A percentile compares a stretch with the other conserved stretches of the same genome.
Evolutionary conservation across 352 stramenopile species (phyloP).

Genomic region (Pythium aquatile): DNA sequence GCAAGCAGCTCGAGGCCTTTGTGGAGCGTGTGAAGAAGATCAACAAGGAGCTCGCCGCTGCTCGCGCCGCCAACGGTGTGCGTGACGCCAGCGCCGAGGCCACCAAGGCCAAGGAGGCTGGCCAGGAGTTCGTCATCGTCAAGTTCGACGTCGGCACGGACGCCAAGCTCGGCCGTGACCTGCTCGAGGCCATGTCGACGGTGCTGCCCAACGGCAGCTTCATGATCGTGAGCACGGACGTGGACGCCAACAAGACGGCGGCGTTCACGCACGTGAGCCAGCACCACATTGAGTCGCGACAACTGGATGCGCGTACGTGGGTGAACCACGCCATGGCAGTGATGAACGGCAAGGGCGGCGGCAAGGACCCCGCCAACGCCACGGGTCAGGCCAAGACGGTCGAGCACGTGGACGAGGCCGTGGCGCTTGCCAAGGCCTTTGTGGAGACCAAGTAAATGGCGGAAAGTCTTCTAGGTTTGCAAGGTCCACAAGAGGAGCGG

Average conservation of each 20-base stretch:
- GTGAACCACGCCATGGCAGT: slow-evolving; percentile 88
- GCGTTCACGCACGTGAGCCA: slow-evolving; percentile 92
- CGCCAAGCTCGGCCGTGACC: slow-evolving; percentile 93
- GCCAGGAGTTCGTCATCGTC: slow-evolving; percentile 79
- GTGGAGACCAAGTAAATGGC: slow-evolving; percentile 35
- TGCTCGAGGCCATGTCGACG: slow-evolving; percentile 90
- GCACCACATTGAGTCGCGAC: slow-evolving; percentile 63
- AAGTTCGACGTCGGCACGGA: slow-evolving; percentile 93
- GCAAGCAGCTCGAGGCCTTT: slow-evolving; percentile 70
- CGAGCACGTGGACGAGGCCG: slow-evolving; percentile 65
- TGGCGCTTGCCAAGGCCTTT: slow-evolving; percentile 65
- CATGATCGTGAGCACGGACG: slow-evolving; percentile 92
- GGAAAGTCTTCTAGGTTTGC: not conserved
- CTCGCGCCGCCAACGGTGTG: slow-evolving; percentile 70
- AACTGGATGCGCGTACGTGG: slow-evolving; percentile 92
- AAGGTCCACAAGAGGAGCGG: not conserved
- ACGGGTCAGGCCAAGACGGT: slow-evolving; percentile 80
- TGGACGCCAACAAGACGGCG: slow-evolving; percentile 91
- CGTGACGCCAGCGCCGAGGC: slow-evolving; percentile 52
- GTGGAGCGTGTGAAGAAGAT: slow-evolving; percentile 82
- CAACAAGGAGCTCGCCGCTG: slow-evolving; percentile 70
- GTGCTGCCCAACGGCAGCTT: slow-evolving; percentile 85
- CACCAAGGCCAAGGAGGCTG: slow-evolving; percentile 55
- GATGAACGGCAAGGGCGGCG: slow-evolving; percentile 95
- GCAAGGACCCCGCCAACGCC: slow-evolving; percentile 85